Evolutionary conservation across 805 yeast genomes (phyloP).

Genomic region (Naumovozyma baii): DNA sequence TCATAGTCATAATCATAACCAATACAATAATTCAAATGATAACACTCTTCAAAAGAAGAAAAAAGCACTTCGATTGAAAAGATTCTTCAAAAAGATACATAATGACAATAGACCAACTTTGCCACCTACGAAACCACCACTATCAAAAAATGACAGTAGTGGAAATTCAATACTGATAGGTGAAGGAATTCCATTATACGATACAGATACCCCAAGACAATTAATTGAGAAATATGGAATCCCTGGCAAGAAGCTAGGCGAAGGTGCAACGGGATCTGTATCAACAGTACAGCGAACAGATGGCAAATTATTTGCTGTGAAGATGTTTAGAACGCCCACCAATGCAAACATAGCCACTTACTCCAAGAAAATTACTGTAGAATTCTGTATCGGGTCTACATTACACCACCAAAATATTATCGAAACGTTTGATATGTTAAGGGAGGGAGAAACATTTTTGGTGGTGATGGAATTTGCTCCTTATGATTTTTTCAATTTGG

Average conservation of each 20-base stretch:
- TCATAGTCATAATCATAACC: neutral
- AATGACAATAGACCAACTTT: slow-evolving; percentile 4
- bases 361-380: slow-evolving; percentile 69
- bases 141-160: slow-evolving; percentile 1
- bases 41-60: slow-evolving; percentile 5
- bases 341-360: slow-evolving; percentile 49
- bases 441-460: slow-evolving; percentile 51
- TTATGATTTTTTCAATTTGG: slow-evolving; percentile 83
- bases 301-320: slow-evolving; percentile 68
- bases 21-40: neutral
- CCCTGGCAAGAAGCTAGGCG: slow-evolving; percentile 66
- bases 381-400: slow-evolving; percentile 71
- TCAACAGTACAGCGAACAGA: slow-evolving; percentile 57
- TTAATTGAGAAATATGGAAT: slow-evolving; percentile 60
- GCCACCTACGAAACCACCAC: neutral
- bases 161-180: neutral
- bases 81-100: slow-evolving; percentile 42
- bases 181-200: slow-evolving; percentile 23
- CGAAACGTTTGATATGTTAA: slow-evolving; percentile 68
- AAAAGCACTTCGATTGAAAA: slow-evolving; percentile 30
- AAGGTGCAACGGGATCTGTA: slow-evolving; percentile 96
- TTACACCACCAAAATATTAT: slow-evolving; percentile 72
- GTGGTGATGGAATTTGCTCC: slow-evolving; percentile 92
- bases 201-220: slow-evolving; percentile 33
- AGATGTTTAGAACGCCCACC: slow-evolving; percentile 43